Conservation (phyloP, 2,329 filamentous ascomycete genomes). For the Fusarium sterilihyphosum region DNA sequence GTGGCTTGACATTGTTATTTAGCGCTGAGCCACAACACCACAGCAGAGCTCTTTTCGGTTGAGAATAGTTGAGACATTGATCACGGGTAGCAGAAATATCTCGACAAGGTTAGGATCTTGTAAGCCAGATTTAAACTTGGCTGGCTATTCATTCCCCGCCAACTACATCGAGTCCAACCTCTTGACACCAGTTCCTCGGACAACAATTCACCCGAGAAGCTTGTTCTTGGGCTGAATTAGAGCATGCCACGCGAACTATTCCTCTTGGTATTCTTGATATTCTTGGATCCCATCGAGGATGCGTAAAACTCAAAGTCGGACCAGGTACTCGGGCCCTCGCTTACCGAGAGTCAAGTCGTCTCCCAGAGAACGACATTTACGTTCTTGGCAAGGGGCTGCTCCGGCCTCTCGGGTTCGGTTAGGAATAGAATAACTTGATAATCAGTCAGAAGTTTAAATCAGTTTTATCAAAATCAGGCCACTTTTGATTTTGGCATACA, state of each 20-base stretch:
- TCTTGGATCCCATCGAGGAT: accelerated
- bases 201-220: not conserved
- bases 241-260: not conserved
- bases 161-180: too few species aligned
- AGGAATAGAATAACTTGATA: too few species aligned
- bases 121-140: not conserved
- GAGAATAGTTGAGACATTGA: not conserved
- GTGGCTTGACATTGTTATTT: not conserved
- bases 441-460: too few species aligned
- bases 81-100: not conserved
- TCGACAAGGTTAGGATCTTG: not conserved
- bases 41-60: too few species aligned
- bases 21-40: not conserved
- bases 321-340: not conserved
- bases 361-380: accelerated
- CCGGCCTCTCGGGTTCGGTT: not conserved
- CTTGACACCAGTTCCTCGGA: not conserved
- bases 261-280: accelerated
- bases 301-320: not conserved
- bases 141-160: accelerated
- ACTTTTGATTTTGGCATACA: too few species aligned
- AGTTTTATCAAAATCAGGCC: too few species aligned
- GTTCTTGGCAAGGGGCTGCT: not conserved
- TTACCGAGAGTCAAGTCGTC: not conserved
- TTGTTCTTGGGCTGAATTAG: not conserved